Percentiles rank a stretch among this genome's conserved stretches.
Evolutionary conservation across 1,284 basidiomycete species (phyloP).

Genomic region (Irpex lacteus): DNA sequence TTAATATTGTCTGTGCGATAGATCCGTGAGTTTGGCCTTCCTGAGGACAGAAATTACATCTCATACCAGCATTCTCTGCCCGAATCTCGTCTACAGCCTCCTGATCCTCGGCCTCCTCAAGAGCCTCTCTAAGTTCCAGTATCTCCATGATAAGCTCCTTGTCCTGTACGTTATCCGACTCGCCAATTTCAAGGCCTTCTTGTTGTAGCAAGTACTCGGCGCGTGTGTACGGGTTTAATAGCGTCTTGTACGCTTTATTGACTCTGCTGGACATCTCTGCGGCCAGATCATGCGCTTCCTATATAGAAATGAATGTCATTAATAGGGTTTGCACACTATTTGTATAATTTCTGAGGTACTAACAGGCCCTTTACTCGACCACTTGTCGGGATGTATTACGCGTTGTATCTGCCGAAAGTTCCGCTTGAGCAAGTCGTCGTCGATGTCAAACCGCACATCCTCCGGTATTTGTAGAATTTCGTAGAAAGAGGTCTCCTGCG

Average conservation of each 20-base stretch:
- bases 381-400: slow-evolving; percentile 79
- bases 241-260: slow-evolving; percentile 74
- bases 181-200: slow-evolving; percentile 59
- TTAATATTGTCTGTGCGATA: slow-evolving; percentile 49
- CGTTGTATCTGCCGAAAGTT: slow-evolving; percentile 68
- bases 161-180: slow-evolving; percentile 79
- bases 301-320: background rate
- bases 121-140: slow-evolving; percentile 78
- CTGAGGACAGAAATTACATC: slow-evolving; percentile 2
- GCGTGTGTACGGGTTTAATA: slow-evolving; percentile 62
- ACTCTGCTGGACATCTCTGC: slow-evolving; percentile 65
- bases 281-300: slow-evolving; percentile 63
- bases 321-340: background rate
- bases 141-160: slow-evolving; percentile 73
- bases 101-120: slow-evolving; percentile 62
- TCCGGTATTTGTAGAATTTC: slow-evolving; percentile 60
- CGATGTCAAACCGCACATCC: slow-evolving; percentile 64
- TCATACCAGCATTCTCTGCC: slow-evolving; percentile 56
- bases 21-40: background rate
- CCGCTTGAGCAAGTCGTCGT: slow-evolving; percentile 50
- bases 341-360: slow-evolving; percentile 22
- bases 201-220: slow-evolving; percentile 70
- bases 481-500: slow-evolving; percentile 50
- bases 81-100: slow-evolving; percentile 53
- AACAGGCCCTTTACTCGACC: slow-evolving; percentile 62